Evolutionary conservation across 176 grass and related monocot genomes (phyloP).

Genomic region (Cenchrus purpureus): DNA sequence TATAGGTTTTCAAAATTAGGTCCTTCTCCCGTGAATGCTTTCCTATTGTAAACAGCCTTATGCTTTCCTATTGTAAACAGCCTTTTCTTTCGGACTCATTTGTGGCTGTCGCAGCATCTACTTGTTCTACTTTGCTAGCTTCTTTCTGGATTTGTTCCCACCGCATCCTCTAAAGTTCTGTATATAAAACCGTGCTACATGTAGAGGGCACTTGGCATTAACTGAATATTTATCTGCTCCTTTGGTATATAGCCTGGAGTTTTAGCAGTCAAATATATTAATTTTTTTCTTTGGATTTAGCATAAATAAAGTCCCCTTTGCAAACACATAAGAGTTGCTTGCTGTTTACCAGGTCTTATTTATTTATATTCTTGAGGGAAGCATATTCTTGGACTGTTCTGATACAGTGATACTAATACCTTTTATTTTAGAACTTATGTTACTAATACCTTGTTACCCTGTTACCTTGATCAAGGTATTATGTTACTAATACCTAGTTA

Average conservation of each 20-base stretch:
- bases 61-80: neutral
- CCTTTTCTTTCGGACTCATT: constrained; percentile 24
- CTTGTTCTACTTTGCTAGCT: neutral
- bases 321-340: neutral
- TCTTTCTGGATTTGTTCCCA: constrained; percentile 17
- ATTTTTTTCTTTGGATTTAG: neutral
- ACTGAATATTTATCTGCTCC: constrained; percentile 9
- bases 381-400: constrained; percentile 13
- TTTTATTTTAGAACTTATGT: neutral
- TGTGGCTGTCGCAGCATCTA: neutral
- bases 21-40: neutral
- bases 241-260: neutral
- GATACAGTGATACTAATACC: constrained; percentile 33
- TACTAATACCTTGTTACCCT: constrained; percentile 50
- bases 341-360: constrained; percentile 15
- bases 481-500: constrained; percentile 49
- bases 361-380: constrained; percentile 26
- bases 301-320: constrained; percentile 15
- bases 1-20: constrained; percentile 18
- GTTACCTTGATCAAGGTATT: too few relatives aligned
- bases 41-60: constrained; percentile 3
- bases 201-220: neutral
- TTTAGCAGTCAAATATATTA: constrained; percentile 14
- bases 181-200: constrained; percentile 25
- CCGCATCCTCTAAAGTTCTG: neutral